These are phyloP conservation scores for Nidularia sp. DNA, from an alignment of 768 basidiomycete genomes.

Conservation along the genomic window DNA sequence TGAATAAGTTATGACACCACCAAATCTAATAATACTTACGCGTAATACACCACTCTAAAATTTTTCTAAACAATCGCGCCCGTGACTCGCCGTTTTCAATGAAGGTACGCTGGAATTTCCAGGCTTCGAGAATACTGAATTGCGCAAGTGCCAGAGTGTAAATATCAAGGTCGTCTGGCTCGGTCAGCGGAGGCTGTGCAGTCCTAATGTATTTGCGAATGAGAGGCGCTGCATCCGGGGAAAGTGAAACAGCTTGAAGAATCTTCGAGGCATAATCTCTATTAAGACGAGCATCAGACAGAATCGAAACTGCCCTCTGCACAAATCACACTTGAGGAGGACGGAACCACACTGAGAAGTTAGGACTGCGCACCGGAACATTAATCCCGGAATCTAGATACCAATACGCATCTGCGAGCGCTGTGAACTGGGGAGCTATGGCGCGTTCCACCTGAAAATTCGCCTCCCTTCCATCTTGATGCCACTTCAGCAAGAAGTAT, in stretches of 20 bases:
- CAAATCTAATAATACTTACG: conserved; percentile 41
- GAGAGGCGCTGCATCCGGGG: conserved; percentile 45
- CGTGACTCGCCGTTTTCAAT: conserved; percentile 53
- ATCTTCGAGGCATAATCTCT: conserved; percentile 79
- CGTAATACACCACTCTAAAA: conserved; percentile 64
- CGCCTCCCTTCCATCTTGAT: conserved; percentile 57
- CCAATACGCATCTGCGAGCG: conserved; percentile 85
- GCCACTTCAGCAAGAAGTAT: conserved; percentile 81
- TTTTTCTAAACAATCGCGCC: conserved; percentile 47
- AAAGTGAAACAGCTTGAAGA: conserved; percentile 55
- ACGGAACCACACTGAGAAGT: neutral
- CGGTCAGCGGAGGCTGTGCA: conserved; percentile 65
- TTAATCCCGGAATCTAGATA: conserved; percentile 68
- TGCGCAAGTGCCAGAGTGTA: conserved; percentile 68
- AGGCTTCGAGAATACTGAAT: conserved; percentile 63
- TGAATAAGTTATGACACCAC: no score
- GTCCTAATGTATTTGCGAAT: conserved; percentile 74
- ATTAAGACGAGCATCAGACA: conserved; percentile 72
- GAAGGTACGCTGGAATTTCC: conserved; percentile 73
- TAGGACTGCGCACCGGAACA: conserved; percentile 46
- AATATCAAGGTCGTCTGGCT: conserved; percentile 67
- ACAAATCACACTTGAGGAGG: conserved; percentile 1
- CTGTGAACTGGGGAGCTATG: conserved; percentile 73
- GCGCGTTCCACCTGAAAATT: conserved; percentile 47
- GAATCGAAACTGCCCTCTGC: conserved; percentile 66